These are phyloP conservation scores for Trichoderma aggressivum DNA, from an alignment of 2,329 filamentous ascomycete species.

Conservation along the genomic window DNA sequence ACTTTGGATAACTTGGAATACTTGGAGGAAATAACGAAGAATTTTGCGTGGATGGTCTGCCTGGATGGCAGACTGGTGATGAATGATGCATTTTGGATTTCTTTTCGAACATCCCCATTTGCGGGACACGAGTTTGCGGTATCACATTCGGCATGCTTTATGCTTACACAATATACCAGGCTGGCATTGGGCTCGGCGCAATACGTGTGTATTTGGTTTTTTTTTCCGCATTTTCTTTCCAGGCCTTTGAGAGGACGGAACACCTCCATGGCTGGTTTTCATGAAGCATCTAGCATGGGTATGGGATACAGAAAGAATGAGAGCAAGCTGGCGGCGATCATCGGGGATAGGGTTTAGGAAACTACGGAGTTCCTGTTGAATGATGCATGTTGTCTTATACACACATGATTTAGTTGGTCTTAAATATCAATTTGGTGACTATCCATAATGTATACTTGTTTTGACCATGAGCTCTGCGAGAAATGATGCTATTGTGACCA, in stretches of 20 bases:
- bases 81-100: constrained; percentile 9
- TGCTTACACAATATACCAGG: constrained; percentile 22
- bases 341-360: neutral
- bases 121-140: constrained; percentile 3
- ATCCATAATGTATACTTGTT: neutral
- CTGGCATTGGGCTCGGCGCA: constrained; percentile 20
- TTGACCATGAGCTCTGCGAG: neutral
- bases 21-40: neutral
- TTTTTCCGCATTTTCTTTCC: neutral
- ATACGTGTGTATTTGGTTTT: constrained; percentile 10
- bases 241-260: constrained; percentile 3
- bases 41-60: neutral
- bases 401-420: neutral
- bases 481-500: neutral
- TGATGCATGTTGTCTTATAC: neutral
- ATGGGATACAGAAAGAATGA: constrained; percentile 6
- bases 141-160: constrained; percentile 15
- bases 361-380: neutral
- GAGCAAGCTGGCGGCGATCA: neutral
- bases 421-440: constrained; percentile 3
- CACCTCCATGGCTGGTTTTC: constrained; percentile 8
- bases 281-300: constrained; percentile 11
- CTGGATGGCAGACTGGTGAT: constrained; percentile 17
- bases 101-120: neutral
- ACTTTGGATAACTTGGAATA: constrained; percentile 19